These are phyloP conservation scores for Fragaria nilgerrensis DNA, from an alignment of 306 rosid genomes.

Conservation along the genomic window DNA sequence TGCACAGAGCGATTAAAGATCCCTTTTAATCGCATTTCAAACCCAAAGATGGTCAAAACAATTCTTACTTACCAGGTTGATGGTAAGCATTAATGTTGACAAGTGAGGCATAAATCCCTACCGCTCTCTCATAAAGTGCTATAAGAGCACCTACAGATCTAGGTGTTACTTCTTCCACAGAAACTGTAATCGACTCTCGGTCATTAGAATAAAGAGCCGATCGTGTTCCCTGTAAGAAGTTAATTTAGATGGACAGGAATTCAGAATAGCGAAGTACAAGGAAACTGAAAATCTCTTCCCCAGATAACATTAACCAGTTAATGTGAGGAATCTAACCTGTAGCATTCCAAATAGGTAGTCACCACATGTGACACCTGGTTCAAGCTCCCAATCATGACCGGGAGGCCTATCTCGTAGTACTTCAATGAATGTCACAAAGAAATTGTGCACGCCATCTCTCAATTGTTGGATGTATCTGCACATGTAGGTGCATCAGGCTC, in stretches of 20 bases:
- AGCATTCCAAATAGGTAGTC: conserved; percentile 99
- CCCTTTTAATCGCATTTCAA: neutral
- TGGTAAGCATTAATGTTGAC: conserved; percentile 92
- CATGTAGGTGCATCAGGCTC: conserved; percentile 15
- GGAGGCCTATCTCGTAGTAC: conserved; percentile 97
- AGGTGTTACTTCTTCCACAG: conserved; percentile 90
- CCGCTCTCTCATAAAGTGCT: conserved; percentile 96
- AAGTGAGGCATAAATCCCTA: conserved; percentile 88
- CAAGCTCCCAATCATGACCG: conserved; percentile 99
- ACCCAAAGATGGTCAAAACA: neutral
- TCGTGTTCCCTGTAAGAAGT: conserved; percentile 78
- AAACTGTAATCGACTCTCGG: conserved; percentile 83
- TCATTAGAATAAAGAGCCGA: conserved; percentile 80
- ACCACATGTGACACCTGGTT: conserved; percentile 98
- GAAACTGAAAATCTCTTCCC: neutral
- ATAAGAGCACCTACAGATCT: conserved; percentile 87
- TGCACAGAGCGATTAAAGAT: neutral
- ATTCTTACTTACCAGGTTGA: conserved; percentile 73
- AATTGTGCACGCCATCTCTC: conserved; percentile 97
- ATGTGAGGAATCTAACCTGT: conserved; percentile 55
- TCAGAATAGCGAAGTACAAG: conserved; percentile 1
- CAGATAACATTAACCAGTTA: conserved; percentile 11
- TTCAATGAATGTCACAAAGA: conserved; percentile 92
- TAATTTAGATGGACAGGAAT: conserved; percentile 11
- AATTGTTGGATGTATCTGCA: conserved; percentile 93